Conservation (phyloP, 2,329 filamentous ascomycete species). For the Sporothrix pallida region DNA sequence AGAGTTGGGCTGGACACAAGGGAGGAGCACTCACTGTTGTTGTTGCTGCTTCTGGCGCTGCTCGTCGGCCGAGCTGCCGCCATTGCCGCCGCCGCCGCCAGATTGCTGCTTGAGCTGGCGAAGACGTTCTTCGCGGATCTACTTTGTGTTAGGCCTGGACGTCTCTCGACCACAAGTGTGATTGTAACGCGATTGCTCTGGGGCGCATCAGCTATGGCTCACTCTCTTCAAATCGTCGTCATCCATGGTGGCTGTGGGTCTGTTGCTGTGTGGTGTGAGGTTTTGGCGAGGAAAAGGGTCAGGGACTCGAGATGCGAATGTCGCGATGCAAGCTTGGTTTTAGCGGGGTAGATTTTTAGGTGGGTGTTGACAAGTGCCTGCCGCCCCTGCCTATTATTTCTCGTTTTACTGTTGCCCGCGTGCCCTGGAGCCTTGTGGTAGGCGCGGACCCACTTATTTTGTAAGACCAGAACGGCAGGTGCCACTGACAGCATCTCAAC, state of each 20-base stretch:
- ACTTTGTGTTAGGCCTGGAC: constrained; percentile 26
- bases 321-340: constrained; percentile 24
- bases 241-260: constrained; percentile 44
- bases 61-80: constrained; percentile 47
- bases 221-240: constrained; percentile 51
- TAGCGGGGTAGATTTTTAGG: constrained; percentile 28
- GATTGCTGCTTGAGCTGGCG: constrained; percentile 86
- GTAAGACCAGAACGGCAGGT: neutral
- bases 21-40: constrained; percentile 32
- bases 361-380: too few species aligned
- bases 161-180: neutral
- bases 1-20: neutral
- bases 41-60: constrained; percentile 68
- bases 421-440: constrained; percentile 20
- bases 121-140: constrained; percentile 91
- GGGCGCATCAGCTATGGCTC: neutral
- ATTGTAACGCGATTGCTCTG: too few species aligned
- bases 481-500: too few species aligned
- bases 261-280: constrained; percentile 5
- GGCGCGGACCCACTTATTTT: constrained; percentile 13
- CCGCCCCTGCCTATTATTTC: too few species aligned
- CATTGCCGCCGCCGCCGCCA: constrained; percentile 54
- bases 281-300: neutral
- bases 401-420: neutral
- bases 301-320: neutral